These are phyloP conservation scores for Coemansia sp. DNA, from an alignment of 192 early-diverging fungal species.

Conservation along the genomic window DNA sequence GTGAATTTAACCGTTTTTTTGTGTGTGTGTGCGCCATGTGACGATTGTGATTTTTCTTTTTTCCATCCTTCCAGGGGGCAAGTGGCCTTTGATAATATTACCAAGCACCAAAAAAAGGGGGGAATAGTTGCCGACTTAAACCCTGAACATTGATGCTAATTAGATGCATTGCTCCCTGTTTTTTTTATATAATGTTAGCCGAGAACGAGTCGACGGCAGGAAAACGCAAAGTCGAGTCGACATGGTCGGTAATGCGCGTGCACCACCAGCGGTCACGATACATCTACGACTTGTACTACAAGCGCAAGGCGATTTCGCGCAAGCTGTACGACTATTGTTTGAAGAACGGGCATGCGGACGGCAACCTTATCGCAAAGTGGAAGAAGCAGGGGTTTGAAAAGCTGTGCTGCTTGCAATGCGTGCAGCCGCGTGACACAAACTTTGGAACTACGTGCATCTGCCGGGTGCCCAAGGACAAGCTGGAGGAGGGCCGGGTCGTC, in stretches of 20 bases:
- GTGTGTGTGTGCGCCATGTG: too few species aligned
- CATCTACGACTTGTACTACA: constrained; percentile 95
- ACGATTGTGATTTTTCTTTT: too few species aligned
- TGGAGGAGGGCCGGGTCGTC: constrained; percentile 87
- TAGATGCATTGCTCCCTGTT: neutral
- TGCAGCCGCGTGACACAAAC: constrained; percentile 96
- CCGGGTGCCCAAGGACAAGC: constrained; percentile 86
- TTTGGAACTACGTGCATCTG: constrained; percentile 97
- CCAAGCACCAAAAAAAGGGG: too few species aligned
- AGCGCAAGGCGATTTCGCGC: constrained; percentile 88
- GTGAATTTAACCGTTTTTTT: constrained; percentile 1
- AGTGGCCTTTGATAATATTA: too few species aligned
- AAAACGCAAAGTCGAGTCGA: constrained; percentile 88
- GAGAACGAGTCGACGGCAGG: constrained; percentile 94
- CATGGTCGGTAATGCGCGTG: constrained; percentile 93
- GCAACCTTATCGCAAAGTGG: constrained; percentile 96
- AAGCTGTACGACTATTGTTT: constrained; percentile 92
- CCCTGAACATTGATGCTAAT: neutral
- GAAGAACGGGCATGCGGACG: constrained; percentile 90
- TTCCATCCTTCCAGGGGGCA: too few species aligned
- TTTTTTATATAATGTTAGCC: constrained; percentile 59
- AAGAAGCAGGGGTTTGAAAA: constrained; percentile 97
- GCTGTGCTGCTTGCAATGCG: constrained; percentile 94
- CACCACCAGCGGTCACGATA: constrained; percentile 98
- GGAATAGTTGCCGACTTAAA: too few species aligned